Conservation (phyloP, 192 early-diverging fungal genomes). For the Dispira simplex region DNA sequence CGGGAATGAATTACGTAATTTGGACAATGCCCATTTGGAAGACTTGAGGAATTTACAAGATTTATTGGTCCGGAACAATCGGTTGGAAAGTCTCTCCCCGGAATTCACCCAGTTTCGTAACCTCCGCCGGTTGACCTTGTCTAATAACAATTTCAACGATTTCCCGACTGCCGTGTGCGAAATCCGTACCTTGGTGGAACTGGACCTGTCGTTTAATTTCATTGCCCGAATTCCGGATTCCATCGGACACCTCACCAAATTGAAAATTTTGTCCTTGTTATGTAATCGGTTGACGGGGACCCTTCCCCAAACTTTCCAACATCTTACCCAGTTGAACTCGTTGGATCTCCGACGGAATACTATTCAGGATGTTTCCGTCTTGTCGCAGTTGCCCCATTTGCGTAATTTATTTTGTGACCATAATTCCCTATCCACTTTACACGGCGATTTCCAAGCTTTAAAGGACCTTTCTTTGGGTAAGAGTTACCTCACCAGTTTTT, state of each 20-base stretch:
- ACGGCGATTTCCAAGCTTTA: conserved; percentile 39
- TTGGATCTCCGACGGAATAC: conserved; percentile 72
- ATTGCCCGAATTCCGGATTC: conserved; percentile 55
- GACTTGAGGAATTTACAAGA: conserved; percentile 37
- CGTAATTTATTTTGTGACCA: conserved; percentile 52
- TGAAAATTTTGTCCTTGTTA: conserved; percentile 45
- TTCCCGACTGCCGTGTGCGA: conserved; percentile 52
- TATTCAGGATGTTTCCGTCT: conserved; percentile 46
- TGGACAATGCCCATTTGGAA: conserved; percentile 50
- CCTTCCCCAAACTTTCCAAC: conserved; percentile 41
- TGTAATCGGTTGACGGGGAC: conserved; percentile 61
- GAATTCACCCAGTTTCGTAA: conserved; percentile 36
- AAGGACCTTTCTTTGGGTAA: conserved; percentile 38
- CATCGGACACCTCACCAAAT: conserved; percentile 43
- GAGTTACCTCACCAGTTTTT: conserved; percentile 56
- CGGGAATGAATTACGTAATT: conserved; percentile 48
- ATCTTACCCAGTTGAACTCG: conserved; percentile 41
- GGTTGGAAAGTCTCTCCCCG: conserved; percentile 50
- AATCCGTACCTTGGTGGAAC: conserved; percentile 37
- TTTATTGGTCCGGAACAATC: conserved; percentile 57
- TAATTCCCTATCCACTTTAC: conserved; percentile 47
- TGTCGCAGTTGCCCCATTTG: conserved; percentile 36
- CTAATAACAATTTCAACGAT: conserved; percentile 60
- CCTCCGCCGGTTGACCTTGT: conserved; percentile 50
- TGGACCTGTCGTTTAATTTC: conserved; percentile 75